phyloP scores from a whole-genome alignment of 805 yeast genomes.

The Sporopachydermia quercuum region DNA sequence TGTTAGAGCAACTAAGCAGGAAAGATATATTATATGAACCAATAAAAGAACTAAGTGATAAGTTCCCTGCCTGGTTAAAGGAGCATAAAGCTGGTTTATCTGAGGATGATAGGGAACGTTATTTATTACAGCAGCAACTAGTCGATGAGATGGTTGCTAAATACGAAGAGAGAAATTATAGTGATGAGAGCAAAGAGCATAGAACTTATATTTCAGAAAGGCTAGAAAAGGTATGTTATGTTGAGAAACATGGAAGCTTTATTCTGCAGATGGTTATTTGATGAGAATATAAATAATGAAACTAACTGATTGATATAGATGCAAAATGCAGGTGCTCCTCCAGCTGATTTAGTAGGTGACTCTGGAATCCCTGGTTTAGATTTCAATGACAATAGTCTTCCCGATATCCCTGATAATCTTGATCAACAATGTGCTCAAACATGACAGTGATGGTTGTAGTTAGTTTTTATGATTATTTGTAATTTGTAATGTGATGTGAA shows the following conservation, averaged over 20 bases:
- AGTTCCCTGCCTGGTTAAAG: constrained; percentile 58
- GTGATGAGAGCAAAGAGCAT: constrained; percentile 28
- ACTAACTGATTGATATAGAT: constrained; percentile 11
- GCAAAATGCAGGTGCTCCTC: constrained; percentile 69
- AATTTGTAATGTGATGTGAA: too few relatives aligned
- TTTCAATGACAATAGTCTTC: constrained; percentile 8
- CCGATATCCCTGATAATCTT: constrained; percentile 1
- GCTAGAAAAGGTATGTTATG: constrained; percentile 35
- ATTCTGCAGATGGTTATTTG: too few relatives aligned
- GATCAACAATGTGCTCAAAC: constrained; percentile 1
- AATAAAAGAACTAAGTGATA: constrained; percentile 59
- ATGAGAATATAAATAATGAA: not conserved
- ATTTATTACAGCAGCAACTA: constrained; percentile 44
- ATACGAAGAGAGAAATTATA: constrained; percentile 53
- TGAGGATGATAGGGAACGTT: constrained; percentile 35
- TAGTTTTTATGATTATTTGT: too few relatives aligned
- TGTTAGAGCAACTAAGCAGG: constrained; percentile 70
- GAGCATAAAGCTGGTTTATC: constrained; percentile 31
- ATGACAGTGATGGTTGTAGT: not conserved
- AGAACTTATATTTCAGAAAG: constrained; percentile 39
- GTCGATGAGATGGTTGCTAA: constrained; percentile 45
- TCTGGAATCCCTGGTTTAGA: constrained; percentile 25
- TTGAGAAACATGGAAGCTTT: too few relatives aligned
- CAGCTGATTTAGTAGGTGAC: constrained; percentile 55
- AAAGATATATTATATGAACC: constrained; percentile 84